Conservation (phyloP, 2,329 filamentous ascomycete genomes). For the Colletotrichum agaves region DNA sequence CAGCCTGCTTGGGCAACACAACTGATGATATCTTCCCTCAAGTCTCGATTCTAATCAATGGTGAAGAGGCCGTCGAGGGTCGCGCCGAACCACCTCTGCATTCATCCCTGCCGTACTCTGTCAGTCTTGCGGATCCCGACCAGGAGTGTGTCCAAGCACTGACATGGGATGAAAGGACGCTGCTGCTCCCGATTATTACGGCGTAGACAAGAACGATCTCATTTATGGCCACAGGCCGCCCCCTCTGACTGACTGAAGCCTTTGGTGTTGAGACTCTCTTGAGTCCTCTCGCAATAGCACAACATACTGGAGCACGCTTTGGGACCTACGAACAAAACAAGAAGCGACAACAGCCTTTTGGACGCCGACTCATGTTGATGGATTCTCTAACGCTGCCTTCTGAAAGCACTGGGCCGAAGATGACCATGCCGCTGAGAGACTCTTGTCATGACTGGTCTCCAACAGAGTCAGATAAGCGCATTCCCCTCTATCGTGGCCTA, state of each 20-base stretch:
- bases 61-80: not conserved
- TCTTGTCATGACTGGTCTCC: not conserved
- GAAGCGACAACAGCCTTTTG: too few species aligned
- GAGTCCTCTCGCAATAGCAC: too few species aligned
- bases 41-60: not conserved
- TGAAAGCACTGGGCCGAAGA: too few species aligned
- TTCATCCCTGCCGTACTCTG: slow-evolving; percentile 24
- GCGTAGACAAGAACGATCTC: not conserved
- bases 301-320: too few species aligned
- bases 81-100: slow-evolving; percentile 26
- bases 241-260: not conserved
- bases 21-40: not conserved
- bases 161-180: slow-evolving; percentile 33
- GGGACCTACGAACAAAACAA: too few species aligned
- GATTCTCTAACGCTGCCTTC: too few species aligned
- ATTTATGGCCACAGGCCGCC: not conserved
- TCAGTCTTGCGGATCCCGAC: slow-evolving; percentile 31
- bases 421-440: not conserved
- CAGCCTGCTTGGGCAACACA: not conserved
- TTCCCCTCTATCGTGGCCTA: slow-evolving; percentile 1
- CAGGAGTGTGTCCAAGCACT: slow-evolving; percentile 28
- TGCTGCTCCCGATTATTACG: not conserved
- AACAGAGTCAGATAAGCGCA: not conserved
- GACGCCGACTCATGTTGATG: too few species aligned
- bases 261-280: too few species aligned